Evolutionary conservation across 1,284 basidiomycete genomes (phyloP).

Genomic region (Filobasidium uniguttulatum): DNA sequence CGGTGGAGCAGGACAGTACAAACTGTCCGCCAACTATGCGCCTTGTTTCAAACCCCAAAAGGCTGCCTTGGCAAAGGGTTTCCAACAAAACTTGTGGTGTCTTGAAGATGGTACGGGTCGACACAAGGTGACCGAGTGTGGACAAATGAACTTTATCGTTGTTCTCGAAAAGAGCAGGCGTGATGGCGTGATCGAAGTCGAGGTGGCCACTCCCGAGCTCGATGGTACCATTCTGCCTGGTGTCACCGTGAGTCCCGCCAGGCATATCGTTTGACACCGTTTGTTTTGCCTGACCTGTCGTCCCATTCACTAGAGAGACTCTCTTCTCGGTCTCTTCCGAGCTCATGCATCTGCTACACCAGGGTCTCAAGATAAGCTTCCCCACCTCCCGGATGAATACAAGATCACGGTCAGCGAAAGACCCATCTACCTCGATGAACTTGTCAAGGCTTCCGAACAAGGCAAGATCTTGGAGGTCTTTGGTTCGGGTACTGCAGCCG

Average conservation of each 20-base stretch:
- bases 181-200: constrained; percentile 1
- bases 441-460: constrained; percentile 41
- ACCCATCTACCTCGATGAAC: constrained; percentile 27
- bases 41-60: constrained; percentile 53
- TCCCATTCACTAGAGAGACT: constrained; percentile 59
- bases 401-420: constrained; percentile 10
- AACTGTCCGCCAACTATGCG: constrained; percentile 57
- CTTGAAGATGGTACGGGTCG: constrained; percentile 4
- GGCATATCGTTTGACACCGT: neutral
- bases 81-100: constrained; percentile 54
- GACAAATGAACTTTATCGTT: constrained; percentile 59
- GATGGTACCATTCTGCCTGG: constrained; percentile 34
- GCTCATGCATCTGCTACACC: constrained; percentile 34
- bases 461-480: constrained; percentile 56
- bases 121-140: constrained; percentile 19
- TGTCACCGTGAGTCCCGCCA: constrained; percentile 7
- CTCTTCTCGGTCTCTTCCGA: constrained; percentile 48
- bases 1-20: constrained; percentile 52
- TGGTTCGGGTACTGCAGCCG: constrained; percentile 56
- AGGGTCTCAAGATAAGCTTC: constrained; percentile 11
- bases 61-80: constrained; percentile 51
- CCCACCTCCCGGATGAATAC: constrained; percentile 16
- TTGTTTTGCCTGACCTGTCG: constrained; percentile 38
- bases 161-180: constrained; percentile 41
- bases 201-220: constrained; percentile 18